Evolutionary conservation across 345 rosid species (phyloP), one percentile per base, ranked within the genome.

Genomic region (Eucalyptus polybractea): DNA sequence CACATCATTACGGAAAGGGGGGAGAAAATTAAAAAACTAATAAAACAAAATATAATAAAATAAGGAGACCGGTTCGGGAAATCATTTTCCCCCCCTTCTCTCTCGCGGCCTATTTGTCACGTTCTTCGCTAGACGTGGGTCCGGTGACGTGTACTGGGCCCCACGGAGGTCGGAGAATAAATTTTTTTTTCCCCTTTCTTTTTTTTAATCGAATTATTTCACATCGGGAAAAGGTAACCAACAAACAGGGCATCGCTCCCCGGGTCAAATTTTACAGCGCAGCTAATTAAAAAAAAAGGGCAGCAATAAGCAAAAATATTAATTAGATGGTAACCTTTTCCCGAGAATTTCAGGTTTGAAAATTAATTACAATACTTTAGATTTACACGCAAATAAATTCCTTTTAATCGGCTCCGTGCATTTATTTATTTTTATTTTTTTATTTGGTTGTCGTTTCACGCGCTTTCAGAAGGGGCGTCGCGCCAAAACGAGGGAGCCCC

Each of bases 111-210:
- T 91, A 72, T 89, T 60, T 91, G 90, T 94, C 95, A 91, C 94
- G 94, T 93, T 95, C 93, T 76, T 76, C 15, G 89, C 87, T 88
- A 87, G 91, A 90, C 89, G 91, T 83, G 92, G 95, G 92, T 27
- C 21, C 85, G 94, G 60, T 94, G 95, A 94, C 95, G 96, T 94
- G 94, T 89, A 16, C n/a, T 24, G 88, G 93, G 92, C 13, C 94
- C 95, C 94, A 65, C 90, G 1, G 10, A 13, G 9, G 29, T 80
- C 31, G 5, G 5, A 21, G 24, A 29, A 45, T 37, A 72, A 72
- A 53, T 4, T 29, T 19, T 19, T 17, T 9, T 17, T 19, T 1
- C 25, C 6, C 25, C 12, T 21, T 21, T 21, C 24, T 17, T 50
- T 50, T 50, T 15, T 10, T 19, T 17, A 56, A 56, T 56, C 62